phyloP scores from a whole-genome alignment of 179 eudicot species.

The Vitellaria paradoxa region DNA sequence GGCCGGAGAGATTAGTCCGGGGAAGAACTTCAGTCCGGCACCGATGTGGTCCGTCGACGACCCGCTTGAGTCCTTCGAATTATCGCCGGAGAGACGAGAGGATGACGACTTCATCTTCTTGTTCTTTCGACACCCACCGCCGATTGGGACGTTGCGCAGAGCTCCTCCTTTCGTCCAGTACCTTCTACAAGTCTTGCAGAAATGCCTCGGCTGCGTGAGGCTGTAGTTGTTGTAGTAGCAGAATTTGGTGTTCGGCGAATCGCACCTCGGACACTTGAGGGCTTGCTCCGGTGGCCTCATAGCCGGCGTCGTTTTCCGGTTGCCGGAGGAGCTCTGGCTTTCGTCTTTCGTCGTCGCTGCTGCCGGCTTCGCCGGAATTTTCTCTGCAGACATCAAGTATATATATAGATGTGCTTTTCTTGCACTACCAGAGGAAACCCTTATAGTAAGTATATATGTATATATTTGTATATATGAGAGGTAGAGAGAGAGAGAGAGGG shows the following conservation, averaged over 20 bases:
- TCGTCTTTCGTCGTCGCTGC: constrained; percentile 21
- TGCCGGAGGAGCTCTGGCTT: constrained; percentile 15
- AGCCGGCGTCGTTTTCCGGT: constrained; percentile 19
- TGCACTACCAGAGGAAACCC: constrained; percentile 16
- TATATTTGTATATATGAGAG: background rate
- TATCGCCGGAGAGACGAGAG: constrained; percentile 21
- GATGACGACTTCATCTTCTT: constrained; percentile 43
- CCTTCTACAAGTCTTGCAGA: constrained; percentile 81
- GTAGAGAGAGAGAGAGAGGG: constrained; percentile 8
- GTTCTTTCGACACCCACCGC: constrained; percentile 76
- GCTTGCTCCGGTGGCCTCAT: constrained; percentile 31
- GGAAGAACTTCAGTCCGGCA: constrained; percentile 40
- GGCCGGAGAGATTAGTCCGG: constrained; percentile 42
- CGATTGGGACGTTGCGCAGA: constrained; percentile 75
- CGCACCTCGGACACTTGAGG: constrained; percentile 70
- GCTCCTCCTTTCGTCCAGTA: constrained; percentile 94
- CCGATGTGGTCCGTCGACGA: constrained; percentile 17
- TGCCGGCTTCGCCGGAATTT: constrained; percentile 25
- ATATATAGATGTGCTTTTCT: background rate
- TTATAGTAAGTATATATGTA: background rate
- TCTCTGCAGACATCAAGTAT: constrained; percentile 43
- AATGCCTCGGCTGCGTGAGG: constrained; percentile 75
- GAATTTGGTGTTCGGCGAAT: constrained; percentile 77
- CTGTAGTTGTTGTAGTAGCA: constrained; percentile 93
- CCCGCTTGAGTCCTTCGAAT: constrained; percentile 21